Evolutionary conservation across 106 monocot species (phyloP).

Genomic region (Allium sativum): DNA sequence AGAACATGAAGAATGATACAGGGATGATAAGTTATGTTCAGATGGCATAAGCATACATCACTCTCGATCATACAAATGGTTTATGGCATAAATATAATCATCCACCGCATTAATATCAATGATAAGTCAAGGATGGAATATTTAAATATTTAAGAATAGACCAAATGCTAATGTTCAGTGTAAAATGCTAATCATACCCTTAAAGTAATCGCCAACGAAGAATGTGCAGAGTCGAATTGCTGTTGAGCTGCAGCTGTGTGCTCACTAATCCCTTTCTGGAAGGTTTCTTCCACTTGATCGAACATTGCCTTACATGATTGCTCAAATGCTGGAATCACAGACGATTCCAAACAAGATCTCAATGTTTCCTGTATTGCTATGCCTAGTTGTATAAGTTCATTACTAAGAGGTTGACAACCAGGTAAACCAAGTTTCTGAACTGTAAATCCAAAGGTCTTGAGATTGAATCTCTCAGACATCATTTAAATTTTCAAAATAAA

Average conservation of each 20-base stretch:
- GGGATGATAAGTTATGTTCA: too few species aligned
- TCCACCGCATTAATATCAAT: too few species aligned
- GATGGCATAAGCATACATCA: too few species aligned
- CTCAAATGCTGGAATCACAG: constrained; percentile 88
- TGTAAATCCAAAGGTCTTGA: too few species aligned
- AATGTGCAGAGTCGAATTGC: constrained; percentile 63
- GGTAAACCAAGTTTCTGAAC: not conserved
- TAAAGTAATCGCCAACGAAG: constrained; percentile 60
- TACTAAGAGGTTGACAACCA: not conserved
- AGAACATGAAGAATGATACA: too few species aligned
- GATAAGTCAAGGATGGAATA: too few species aligned
- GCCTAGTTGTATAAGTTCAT: constrained; percentile 5
- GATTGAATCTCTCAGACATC: too few species aligned
- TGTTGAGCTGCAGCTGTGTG: constrained; percentile 66
- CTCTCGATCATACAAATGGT: too few species aligned
- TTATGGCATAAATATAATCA: too few species aligned
- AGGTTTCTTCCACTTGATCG: constrained; percentile 78
- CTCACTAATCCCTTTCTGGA: constrained; percentile 82
- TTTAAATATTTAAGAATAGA: not conserved
- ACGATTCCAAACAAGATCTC: constrained; percentile 54
- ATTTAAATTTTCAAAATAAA: too few species aligned
- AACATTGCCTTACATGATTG: constrained; percentile 83
- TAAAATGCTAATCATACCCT: constrained; percentile 36
- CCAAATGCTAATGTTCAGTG: not conserved
- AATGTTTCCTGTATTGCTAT: constrained; percentile 52